Conservation (phyloP, 495 filamentous ascomycete species). For the Xylaria acuta region DNA sequence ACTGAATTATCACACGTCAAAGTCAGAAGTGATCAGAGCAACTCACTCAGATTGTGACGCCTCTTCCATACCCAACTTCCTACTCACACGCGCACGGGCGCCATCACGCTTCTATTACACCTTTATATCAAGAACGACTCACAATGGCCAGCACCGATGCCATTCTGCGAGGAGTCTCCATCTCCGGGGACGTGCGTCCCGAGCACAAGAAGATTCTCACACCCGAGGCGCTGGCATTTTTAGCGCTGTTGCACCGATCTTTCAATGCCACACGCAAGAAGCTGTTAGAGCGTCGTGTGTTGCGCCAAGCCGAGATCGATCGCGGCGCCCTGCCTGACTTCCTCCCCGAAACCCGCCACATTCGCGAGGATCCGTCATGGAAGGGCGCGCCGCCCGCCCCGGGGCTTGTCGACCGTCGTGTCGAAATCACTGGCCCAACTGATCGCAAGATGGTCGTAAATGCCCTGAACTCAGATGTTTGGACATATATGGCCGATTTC, state of each 20-base stretch:
- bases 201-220: conserved; percentile 88
- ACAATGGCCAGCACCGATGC: conserved; percentile 74
- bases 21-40: neutral
- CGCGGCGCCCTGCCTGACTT: conserved; percentile 92
- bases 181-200: conserved; percentile 79
- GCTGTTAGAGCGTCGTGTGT: conserved; percentile 82
- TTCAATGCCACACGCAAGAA: conserved; percentile 92
- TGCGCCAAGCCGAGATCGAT: conserved; percentile 94
- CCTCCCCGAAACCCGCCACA: conserved; percentile 93
- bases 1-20: neutral
- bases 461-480: conserved; percentile 94
- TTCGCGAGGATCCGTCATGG: conserved; percentile 94
- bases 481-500: conserved; percentile 99
- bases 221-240: conserved; percentile 88
- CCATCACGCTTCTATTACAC: conserved; percentile 1
- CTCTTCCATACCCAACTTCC: neutral
- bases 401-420: conserved; percentile 89
- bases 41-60: neutral
- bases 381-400: conserved; percentile 92
- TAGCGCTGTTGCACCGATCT: conserved; percentile 90
- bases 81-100: conserved; percentile 9
- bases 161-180: conserved; percentile 85
- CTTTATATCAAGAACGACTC: conserved; percentile 20
- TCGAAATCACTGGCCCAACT: conserved; percentile 99
- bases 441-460: conserved; percentile 99